These are phyloP conservation scores for Geotrichum klebahnii DNA, from an alignment of 1,139 yeast genomes.

Conservation along the genomic window DNA sequence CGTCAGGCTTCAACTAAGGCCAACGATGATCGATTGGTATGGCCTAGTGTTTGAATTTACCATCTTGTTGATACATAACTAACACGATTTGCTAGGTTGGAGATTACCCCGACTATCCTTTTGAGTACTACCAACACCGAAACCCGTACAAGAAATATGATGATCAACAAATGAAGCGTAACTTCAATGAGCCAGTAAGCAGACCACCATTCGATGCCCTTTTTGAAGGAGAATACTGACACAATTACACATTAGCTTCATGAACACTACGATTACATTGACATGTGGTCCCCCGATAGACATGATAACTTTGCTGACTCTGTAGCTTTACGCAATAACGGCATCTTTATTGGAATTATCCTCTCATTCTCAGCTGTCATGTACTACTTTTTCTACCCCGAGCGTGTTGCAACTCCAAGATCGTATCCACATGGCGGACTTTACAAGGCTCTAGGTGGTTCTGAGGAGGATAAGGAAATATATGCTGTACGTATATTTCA, in stretches of 20 bases:
- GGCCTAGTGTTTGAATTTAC: background rate
- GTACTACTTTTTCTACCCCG: constrained; percentile 62
- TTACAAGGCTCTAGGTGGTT: constrained; percentile 67
- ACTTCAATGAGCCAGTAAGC: constrained; percentile 57
- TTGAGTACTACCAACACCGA: constrained; percentile 53
- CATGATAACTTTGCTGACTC: constrained; percentile 57
- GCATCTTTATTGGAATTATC: constrained; percentile 53
- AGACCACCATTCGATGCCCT: too few relatives aligned
- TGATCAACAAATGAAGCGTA: constrained; percentile 78
- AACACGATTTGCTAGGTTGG: constrained; percentile 35
- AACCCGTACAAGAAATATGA: constrained; percentile 73
- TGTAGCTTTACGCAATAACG: constrained; percentile 53
- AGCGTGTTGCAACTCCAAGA: constrained; percentile 72
- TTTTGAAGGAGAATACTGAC: too few relatives aligned
- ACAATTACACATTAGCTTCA: too few relatives aligned
- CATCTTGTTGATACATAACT: background rate
- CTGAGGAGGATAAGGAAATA: constrained; percentile 36
- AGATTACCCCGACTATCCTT: constrained; percentile 49
- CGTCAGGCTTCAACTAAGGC: constrained; percentile 17
- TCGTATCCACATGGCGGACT: constrained; percentile 72
- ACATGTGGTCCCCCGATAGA: constrained; percentile 85
- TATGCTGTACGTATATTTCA: constrained; percentile 29
- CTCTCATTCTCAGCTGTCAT: constrained; percentile 53
- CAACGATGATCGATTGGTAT: constrained; percentile 25
- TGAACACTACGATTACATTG: constrained; percentile 67